phyloP scores from a whole-genome alignment of 176 grass and related monocot genomes.

The Aechmea fasciata region DNA sequence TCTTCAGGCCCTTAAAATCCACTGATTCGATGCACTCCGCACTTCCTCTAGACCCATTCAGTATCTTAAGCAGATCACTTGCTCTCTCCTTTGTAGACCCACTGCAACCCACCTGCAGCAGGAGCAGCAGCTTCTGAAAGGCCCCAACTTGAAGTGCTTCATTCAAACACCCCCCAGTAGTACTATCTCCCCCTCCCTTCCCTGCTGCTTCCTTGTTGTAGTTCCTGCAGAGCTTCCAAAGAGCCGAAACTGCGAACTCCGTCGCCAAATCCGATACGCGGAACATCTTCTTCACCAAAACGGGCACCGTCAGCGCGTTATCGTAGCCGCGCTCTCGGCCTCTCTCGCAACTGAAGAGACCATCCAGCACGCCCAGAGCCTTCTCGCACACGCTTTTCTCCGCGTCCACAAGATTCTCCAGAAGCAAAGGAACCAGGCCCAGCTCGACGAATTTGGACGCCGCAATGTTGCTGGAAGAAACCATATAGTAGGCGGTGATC shows the following conservation, averaged over 20 bases:
- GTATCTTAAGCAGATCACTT: constrained; percentile 62
- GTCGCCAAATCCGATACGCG: constrained; percentile 82
- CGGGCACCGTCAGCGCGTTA: constrained; percentile 52
- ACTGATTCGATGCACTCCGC: constrained; percentile 76
- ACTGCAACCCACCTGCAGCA: constrained; percentile 79
- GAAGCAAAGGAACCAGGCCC: constrained; percentile 18
- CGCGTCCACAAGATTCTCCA: constrained; percentile 55
- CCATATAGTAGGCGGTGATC: constrained; percentile 55
- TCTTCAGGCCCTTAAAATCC: constrained; percentile 74
- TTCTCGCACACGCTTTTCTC: constrained; percentile 75
- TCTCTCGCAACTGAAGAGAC: constrained; percentile 25
- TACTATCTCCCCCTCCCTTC: not conserved
- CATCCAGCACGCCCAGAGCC: constrained; percentile 47
- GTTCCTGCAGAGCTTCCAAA: constrained; percentile 74
- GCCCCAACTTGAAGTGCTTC: constrained; percentile 73
- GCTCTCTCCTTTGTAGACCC: constrained; percentile 77
- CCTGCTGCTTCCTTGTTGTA: constrained; percentile 2
- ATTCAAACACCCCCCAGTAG: constrained; percentile 20
- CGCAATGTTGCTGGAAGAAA: constrained; percentile 16
- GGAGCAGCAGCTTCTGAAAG: constrained; percentile 84
- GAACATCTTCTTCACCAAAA: constrained; percentile 92
- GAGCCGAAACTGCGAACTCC: constrained; percentile 79
- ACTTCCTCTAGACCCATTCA: constrained; percentile 41
- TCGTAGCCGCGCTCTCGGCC: constrained; percentile 26
- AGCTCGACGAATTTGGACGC: constrained; percentile 23